Conservation (phyloP, 1,139 yeast species). For the Pichia norvegensis region DNA sequence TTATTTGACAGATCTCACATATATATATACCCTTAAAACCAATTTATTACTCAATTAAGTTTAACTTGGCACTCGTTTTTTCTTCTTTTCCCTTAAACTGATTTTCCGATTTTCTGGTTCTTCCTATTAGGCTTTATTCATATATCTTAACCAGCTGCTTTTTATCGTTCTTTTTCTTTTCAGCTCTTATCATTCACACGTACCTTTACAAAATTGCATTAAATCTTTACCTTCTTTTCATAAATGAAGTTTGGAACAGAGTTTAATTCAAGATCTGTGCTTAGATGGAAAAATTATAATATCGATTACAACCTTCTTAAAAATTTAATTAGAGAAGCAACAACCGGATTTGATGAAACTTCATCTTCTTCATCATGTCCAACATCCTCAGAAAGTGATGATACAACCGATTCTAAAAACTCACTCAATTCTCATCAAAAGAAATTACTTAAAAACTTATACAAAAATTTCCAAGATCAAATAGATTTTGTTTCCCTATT, state of each 20-base stretch:
- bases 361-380: slow-evolving; percentile 2
- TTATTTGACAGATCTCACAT: no score
- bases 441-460: slow-evolving; percentile 21
- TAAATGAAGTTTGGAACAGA: slow-evolving; percentile 88
- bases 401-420: slow-evolving; percentile 3
- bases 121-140: no score
- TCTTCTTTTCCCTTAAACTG: no score
- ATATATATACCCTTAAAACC: no score
- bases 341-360: slow-evolving; percentile 26
- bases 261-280: slow-evolving; percentile 64
- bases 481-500: slow-evolving; percentile 40
- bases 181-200: not conserved
- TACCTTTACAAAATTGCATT: not conserved
- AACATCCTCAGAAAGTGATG: not conserved
- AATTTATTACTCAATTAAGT: no score
- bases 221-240: not conserved
- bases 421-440: slow-evolving; percentile 17
- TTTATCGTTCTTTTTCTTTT: not conserved
- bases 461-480: slow-evolving; percentile 31
- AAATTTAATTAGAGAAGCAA: slow-evolving; percentile 45
- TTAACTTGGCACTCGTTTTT: no score
- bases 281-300: slow-evolving; percentile 82
- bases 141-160: no score
- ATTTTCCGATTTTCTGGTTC: no score
- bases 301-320: slow-evolving; percentile 77